Evolutionary conservation across 306 rosid species (phyloP), one percentile per base, ranked within the genome.

Genomic region (Gleditsia sinensis): DNA sequence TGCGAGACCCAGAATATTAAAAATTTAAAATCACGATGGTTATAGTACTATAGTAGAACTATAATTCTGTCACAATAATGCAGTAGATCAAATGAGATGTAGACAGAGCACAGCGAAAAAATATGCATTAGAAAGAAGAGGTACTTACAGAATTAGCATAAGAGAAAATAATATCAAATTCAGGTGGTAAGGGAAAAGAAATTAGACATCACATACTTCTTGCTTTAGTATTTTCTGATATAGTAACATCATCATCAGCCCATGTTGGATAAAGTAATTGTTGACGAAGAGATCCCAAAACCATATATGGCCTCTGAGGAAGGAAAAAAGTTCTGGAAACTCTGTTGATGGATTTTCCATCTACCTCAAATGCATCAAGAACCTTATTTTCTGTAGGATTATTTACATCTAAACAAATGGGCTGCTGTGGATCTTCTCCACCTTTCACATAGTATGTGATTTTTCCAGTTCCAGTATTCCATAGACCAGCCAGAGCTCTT

Each of bases 251-350:
- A 48, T 87, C 86, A 6, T 87, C 85, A 1, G 86, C 82, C 99
- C 99, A 94, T 30, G 80, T 91, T 80, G 99, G 99, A 86, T 94
- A 94, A 43, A 94, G 93, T 55, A 94, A 79, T 63, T 92, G 99
- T 65, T 94, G 93, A 53, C 95, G 96, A 67, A 94, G 97, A 53
- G 95, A 82, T 65, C 97, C 99, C 87, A 94, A 79, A 72, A 92
- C 99, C 99, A 94, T 94, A 65, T 94, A 94, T 1, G 99, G 99
- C 75, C 92, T 92, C 83, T 94, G 99, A 42, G 99, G 99, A 77
- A 92, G 96, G 72, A 94, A 94, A 86, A 94, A 92, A 39, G 84
- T 84, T 66, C 84, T 69, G 53, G 84, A 87, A 59, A 83, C 83
- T 83, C 86, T 87, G 80, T 81, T 72, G 6, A 68, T 54, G 36